phyloP scores from a whole-genome alignment of 306 rosid species.

The Notholithocarpus densiflorus region DNA sequence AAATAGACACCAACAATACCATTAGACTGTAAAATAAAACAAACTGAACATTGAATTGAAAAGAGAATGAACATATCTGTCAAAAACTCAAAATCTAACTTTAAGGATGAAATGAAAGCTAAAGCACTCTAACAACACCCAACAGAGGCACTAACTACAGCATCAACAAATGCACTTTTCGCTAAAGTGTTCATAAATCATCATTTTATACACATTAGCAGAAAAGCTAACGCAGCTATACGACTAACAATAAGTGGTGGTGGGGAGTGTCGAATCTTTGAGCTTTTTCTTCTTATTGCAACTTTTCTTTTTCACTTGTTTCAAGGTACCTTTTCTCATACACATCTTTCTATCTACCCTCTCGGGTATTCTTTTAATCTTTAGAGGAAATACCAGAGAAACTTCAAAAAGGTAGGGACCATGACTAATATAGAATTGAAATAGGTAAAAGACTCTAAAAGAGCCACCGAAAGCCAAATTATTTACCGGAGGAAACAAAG shows the following conservation, averaged over 20 bases:
- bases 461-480: conserved; percentile 27
- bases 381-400: conserved; percentile 32
- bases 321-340: conserved; percentile 49
- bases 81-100: conserved; percentile 23
- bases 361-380: conserved; percentile 20
- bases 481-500: conserved; percentile 30
- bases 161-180: conserved; percentile 40
- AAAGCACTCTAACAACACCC: conserved; percentile 18
- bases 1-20: background rate
- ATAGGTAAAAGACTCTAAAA: background rate
- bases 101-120: conserved; percentile 22
- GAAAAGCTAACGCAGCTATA: conserved; percentile 7
- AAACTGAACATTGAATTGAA: conserved; percentile 24
- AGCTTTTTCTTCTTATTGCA: conserved; percentile 43
- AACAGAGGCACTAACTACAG: conserved; percentile 24
- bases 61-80: conserved; percentile 3
- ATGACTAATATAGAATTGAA: background rate
- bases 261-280: conserved; percentile 44
- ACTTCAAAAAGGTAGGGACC: conserved; percentile 29
- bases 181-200: conserved; percentile 11
- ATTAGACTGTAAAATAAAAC: conserved; percentile 7
- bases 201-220: conserved; percentile 31
- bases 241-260: conserved; percentile 14
- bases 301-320: conserved; percentile 41
- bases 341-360: conserved; percentile 48